Evolutionary conservation across 139 green algal species (phyloP), one percentile per base, ranked within the genome.

Genomic region (Chlamydomonas incerta): DNA sequence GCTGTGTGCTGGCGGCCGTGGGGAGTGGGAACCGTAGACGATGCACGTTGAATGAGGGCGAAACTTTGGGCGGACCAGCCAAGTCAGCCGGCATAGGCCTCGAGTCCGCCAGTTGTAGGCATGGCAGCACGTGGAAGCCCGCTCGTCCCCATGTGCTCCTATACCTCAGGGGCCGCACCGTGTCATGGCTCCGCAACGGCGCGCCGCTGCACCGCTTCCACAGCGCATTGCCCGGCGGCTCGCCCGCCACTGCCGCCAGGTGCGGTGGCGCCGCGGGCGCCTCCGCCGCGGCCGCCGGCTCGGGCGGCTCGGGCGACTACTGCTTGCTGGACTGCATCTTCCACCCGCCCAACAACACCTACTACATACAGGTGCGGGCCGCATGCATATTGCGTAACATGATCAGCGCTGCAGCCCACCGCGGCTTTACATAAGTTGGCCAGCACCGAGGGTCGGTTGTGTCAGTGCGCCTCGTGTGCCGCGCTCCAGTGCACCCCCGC

Each of bases 261-360:
- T 31, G 77, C 76, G 66, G 67, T 20, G 46, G 0, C 81, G 81
- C 29, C 33, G 83, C 29, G 0, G 86, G 84, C 29, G 34, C 80
- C 17, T 41, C 62, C n/a, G 20, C 24, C 26, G 83, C 29, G 0
- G 86, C 81, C 24, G 46, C 80, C 17, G 52, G 62, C n/a, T 15
- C 24, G 20, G 28, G 14, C 91, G n/a, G 52, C 50, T 23, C 75
- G 58, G 62, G 55, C 46, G 75, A 90, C 28, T 94, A 90, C 72
- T 96, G 92, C 87, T 91, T 98, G 20, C 89, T 99, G 65, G 97
- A 99, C 89, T 96, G 91, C 81, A 89, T 99, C 3, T 97, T 92
- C 76, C 94, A 98, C 73, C 90, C 90, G 60, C 31, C 85, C 11
- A 69, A 82, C 70, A 62, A 46, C 34, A 85, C 76, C 13, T 83